Conservation (phyloP, 768 basidiomycete species). For the Boletus patriciae region DNA sequence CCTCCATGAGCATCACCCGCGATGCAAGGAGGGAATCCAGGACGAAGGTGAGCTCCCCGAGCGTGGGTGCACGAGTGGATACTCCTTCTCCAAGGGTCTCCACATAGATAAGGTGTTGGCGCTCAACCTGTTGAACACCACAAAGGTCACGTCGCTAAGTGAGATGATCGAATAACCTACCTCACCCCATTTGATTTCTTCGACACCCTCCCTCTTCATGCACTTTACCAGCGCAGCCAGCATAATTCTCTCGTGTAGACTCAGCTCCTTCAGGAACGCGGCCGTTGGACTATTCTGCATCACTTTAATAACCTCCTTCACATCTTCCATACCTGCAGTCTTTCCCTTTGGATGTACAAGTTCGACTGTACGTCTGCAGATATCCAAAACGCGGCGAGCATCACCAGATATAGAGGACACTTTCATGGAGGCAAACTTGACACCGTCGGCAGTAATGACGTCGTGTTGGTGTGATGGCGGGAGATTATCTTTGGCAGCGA, state of each 20-base stretch:
- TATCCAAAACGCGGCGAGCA: conserved; percentile 88
- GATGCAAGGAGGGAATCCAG: conserved; percentile 76
- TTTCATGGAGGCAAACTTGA: conserved; percentile 82
- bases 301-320: conserved; percentile 73
- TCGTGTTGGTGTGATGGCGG: conserved; percentile 45
- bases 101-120: conserved; percentile 74
- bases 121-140: conserved; percentile 51
- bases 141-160: not conserved
- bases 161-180: conserved; percentile 40
- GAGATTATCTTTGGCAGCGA: conserved; percentile 53
- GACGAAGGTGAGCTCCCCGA: conserved; percentile 64
- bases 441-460: conserved; percentile 66
- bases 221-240: conserved; percentile 81
- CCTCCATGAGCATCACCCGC: conserved; percentile 73
- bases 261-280: conserved; percentile 76
- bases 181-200: conserved; percentile 84
- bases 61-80: conserved; percentile 55
- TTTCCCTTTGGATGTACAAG: conserved; percentile 53
- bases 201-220: conserved; percentile 78
- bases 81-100: conserved; percentile 62
- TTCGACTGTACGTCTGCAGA: conserved; percentile 91
- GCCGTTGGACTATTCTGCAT: conserved; percentile 93
- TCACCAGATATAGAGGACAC: conserved; percentile 87
- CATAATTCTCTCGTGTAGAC: conserved; percentile 87
- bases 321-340: conserved; percentile 66